These are phyloP conservation scores for Annulohypoxylon bovei DNA, from an alignment of 495 filamentous ascomycete genomes.

Conservation along the genomic window DNA sequence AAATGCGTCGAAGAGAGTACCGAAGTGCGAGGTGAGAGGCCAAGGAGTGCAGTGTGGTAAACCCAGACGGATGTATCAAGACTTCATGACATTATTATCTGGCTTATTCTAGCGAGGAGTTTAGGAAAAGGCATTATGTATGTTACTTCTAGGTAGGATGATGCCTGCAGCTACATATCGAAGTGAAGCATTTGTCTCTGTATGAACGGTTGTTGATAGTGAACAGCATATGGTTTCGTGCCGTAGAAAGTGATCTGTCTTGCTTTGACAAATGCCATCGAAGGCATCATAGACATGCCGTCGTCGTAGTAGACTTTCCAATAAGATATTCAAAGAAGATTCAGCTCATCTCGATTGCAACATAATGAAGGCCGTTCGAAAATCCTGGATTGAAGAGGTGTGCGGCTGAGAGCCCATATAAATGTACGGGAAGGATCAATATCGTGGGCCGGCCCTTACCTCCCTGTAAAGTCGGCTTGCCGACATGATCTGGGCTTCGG, in stretches of 20 bases:
- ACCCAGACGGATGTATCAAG: background rate
- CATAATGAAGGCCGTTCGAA: background rate
- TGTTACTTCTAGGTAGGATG: background rate
- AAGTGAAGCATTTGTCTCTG: background rate
- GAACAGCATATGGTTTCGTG: background rate
- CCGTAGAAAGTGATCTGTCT: background rate
- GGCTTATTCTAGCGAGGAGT: conserved; percentile 25
- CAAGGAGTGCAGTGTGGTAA: conserved; percentile 29
- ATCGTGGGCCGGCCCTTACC: background rate
- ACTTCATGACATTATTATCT: conserved; percentile 10
- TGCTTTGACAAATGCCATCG: background rate
- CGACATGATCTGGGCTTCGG: conserved; percentile 12
- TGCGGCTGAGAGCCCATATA: conserved; percentile 3
- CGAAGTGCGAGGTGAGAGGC: conserved; percentile 4
- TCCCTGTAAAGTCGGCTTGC: conserved; percentile 26
- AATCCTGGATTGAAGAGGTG: background rate
- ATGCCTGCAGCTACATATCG: background rate
- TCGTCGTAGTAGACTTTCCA: background rate
- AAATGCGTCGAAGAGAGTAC: conserved; percentile 21
- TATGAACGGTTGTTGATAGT: background rate
- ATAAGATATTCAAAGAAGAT: too few species aligned
- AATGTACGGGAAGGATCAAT: background rate
- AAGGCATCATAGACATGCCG: background rate
- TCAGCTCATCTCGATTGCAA: background rate
- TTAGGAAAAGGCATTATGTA: background rate